Conservation (phyloP, 257 asterid species). For the Paulownia fortunei region DNA sequence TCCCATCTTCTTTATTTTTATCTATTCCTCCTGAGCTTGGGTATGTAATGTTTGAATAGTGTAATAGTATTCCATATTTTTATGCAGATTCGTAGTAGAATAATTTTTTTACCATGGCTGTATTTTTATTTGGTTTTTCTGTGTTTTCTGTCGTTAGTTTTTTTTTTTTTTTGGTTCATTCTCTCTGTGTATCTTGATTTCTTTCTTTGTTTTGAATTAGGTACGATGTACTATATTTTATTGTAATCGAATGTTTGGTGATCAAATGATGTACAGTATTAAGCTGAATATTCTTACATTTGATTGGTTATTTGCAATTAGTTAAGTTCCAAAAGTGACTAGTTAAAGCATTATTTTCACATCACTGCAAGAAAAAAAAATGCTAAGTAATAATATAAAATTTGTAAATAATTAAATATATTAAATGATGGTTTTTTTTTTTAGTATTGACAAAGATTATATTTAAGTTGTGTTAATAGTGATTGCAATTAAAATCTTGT, state of each 20-base stretch:
- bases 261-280: neutral
- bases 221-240: neutral
- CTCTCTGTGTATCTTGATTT: neutral
- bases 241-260: neutral
- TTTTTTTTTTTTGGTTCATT: neutral
- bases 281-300: neutral
- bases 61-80: neutral
- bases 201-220: neutral
- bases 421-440: too few species aligned
- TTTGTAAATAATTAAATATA: too few species aligned
- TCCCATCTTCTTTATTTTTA: neutral
- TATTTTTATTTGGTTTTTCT: neutral
- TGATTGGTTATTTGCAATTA: neutral
- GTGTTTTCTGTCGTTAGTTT: neutral
- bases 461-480: too few species aligned
- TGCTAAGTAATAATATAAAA: too few species aligned
- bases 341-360: neutral
- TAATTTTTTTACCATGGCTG: neutral
- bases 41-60: neutral
- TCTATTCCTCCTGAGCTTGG: slow-evolving; percentile 62
- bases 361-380: neutral
- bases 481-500: too few species aligned
- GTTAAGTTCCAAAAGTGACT: too few species aligned
- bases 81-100: neutral
- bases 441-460: too few species aligned